phyloP scores from a whole-genome alignment of 1,284 basidiomycete species.

The Apiotrichum sp. region DNA sequence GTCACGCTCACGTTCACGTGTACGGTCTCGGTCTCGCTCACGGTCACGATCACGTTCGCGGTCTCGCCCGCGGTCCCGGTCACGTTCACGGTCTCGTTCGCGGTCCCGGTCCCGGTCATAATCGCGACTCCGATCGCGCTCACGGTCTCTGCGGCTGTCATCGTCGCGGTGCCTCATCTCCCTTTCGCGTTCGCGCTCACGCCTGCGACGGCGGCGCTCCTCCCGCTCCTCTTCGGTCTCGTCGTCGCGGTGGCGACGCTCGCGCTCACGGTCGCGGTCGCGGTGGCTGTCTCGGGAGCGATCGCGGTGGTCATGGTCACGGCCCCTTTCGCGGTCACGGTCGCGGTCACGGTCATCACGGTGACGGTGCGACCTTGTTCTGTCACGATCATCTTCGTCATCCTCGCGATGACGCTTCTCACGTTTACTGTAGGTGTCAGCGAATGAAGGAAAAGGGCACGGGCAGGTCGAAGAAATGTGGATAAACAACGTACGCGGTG shows the following conservation, averaged over 20 bases:
- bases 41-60: constrained; percentile 21
- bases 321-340: constrained; percentile 48
- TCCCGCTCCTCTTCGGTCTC: constrained; percentile 4
- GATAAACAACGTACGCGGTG: constrained; percentile 34
- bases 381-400: constrained; percentile 41
- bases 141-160: constrained; percentile 20
- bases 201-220: constrained; percentile 54
- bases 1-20: constrained; percentile 4
- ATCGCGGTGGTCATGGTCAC: constrained; percentile 38
- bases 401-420: constrained; percentile 50
- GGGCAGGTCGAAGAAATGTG: not conserved
- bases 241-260: constrained; percentile 38
- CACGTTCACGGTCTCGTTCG: constrained; percentile 40
- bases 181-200: constrained; percentile 22
- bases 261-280: constrained; percentile 24
- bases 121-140: constrained; percentile 35
- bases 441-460: not conserved
- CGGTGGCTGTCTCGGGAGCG: constrained; percentile 53
- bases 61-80: constrained; percentile 47
- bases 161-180: constrained; percentile 51
- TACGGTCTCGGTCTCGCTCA: constrained; percentile 8
- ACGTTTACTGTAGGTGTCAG: constrained; percentile 33
- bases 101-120: constrained; percentile 20
- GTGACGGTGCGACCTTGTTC: constrained; percentile 26
- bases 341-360: constrained; percentile 27